A percentile compares a stretch with the other conserved stretches of the same genome.
phyloP scores from a whole-genome alignment of 2,329 filamentous ascomycete species.

The Plectosphaerella sp. region DNA sequence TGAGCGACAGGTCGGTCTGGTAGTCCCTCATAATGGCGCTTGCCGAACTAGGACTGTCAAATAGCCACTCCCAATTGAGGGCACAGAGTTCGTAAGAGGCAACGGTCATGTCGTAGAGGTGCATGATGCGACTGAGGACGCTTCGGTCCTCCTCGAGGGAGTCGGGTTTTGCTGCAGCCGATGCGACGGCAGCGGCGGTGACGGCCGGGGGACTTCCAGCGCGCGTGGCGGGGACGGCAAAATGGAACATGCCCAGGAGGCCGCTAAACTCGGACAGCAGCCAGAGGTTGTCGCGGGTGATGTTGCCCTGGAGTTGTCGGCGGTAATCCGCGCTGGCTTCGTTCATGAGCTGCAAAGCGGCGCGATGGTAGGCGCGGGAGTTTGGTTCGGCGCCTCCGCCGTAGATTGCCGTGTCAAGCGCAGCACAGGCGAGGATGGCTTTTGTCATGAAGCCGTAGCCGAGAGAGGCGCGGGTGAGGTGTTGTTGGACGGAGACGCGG shows the following conservation, averaged over 20 bases:
- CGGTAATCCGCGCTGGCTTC: constrained; percentile 5
- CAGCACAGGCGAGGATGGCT: background rate
- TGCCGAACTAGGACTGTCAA: background rate
- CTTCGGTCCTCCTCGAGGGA: background rate
- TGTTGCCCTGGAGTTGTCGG: constrained; percentile 14
- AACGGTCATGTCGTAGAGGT: constrained; percentile 1
- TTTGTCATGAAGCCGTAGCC: background rate
- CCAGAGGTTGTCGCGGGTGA: constrained; percentile 17
- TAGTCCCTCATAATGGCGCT: background rate
- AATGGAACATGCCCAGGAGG: background rate
- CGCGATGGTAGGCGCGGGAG: constrained; percentile 5
- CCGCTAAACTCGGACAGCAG: constrained; percentile 10
- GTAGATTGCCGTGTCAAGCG: background rate
- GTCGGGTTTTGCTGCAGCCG: no score
- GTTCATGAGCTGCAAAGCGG: constrained; percentile 3
- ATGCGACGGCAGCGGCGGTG: no score
- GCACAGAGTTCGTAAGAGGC: background rate
- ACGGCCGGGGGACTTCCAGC: no score
- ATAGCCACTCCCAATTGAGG: background rate
- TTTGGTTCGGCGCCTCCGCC: constrained; percentile 11
- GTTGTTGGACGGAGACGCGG: background rate
- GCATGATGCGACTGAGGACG: constrained; percentile 1
- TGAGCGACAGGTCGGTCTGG: background rate
- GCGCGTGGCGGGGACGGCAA: background rate
- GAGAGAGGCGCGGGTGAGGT: background rate